Evolutionary conservation across 768 basidiomycete species (phyloP), one percentile per base, ranked within the genome.

Genomic region (Russula sp.): DNA sequence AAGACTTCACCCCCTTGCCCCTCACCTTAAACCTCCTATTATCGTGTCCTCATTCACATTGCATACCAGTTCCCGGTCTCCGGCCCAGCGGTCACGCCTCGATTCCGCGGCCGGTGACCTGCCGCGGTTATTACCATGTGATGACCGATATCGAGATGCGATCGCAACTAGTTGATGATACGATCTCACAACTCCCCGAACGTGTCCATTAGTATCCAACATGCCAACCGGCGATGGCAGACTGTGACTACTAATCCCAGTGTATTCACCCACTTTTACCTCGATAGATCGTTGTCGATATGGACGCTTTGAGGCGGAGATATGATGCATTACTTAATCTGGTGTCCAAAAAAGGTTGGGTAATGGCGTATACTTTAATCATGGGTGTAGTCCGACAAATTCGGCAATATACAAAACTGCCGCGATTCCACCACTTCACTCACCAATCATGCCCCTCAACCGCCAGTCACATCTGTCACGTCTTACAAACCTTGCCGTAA

Each of bases 91-190:
- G 37, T 59, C 39, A 10, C 51, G 22, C 40, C 63, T 60, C 58
- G 40, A 60, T 37, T 60, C 63, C 63, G 54, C 63, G 63, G 63
- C 58, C 48, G 52, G 31, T n/a, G 18, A 22, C 32, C n/a, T 49
- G 39, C 49, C 58, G 40, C 63, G 63, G 57, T 59, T 50, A 49
- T 48, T 42, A 39, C 53, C 51, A 49, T 39, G 27, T 47, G 51
- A 56, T 62, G 47, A 55, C 60, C 54, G 47, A 51, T 57, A 57
- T 57, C 48, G 61, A 57, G 55, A 57, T 57, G 34, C 27, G 54
- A 62, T 56, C 54, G 18, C 51, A 20, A 40, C 45, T 35, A 42
- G 37, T 10, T 44, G 40, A 40, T 40, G 13, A 40, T 40, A 40
- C 11, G 49, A 16, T 16, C 27, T 50, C 22, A 22, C 22, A 27